Evolutionary conservation across 2,329 filamentous ascomycete genomes (phyloP), one percentile per base, ranked within the genome.

Genomic region (Nigrospora osmanthi): DNA sequence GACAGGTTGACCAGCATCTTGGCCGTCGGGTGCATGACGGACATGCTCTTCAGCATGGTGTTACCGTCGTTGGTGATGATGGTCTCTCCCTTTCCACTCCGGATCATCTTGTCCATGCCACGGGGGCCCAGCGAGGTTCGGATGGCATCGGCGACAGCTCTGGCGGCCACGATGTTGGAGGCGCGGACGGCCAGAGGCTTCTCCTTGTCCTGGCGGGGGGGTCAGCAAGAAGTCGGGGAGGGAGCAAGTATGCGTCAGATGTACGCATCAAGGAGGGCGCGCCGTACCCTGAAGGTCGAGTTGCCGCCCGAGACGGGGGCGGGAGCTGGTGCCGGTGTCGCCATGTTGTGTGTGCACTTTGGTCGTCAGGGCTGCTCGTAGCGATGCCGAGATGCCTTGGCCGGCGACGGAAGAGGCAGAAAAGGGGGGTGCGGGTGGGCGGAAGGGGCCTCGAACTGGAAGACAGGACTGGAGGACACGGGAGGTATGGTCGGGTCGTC

Each of bases 41-140:
- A 87, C 93, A 98, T 97, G 75, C 91, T 91, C 73, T 87, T 95
- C 62, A 98, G 73, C 91, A 98, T 98, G 47, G 93, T 98, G 73
- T 94, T 95, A 66, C 93, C 93, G 70, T 98, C 93, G 75, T 98
- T 98, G 62, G 93, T 98, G 72, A 98, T 98, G 67, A 97, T 93
- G 47, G 90, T 96, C 69, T 95, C 88, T 71, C 91, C 93, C 72
- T 89, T 95, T 65, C 89, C 87, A 49, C 86, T 94, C 75, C 94
- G 87, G 59, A 98, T 97, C 90, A 96, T 96, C 76, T 96, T 96
- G 74, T 96, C 90, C 90, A 96, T 96, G 63, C 93, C 93, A 68
- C 93, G 83, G 54, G 93, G 93, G 53, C 93, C 93, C 55, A 98
- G 78, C 50, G 93, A 97, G 28, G 91, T 97, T 75, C 93, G 80